A percentile compares a stretch with the other conserved stretches of the same genome.
Evolutionary conservation across 2,329 filamentous ascomycete genomes (phyloP).

Genomic region (Chalaropsis ovoidea): DNA sequence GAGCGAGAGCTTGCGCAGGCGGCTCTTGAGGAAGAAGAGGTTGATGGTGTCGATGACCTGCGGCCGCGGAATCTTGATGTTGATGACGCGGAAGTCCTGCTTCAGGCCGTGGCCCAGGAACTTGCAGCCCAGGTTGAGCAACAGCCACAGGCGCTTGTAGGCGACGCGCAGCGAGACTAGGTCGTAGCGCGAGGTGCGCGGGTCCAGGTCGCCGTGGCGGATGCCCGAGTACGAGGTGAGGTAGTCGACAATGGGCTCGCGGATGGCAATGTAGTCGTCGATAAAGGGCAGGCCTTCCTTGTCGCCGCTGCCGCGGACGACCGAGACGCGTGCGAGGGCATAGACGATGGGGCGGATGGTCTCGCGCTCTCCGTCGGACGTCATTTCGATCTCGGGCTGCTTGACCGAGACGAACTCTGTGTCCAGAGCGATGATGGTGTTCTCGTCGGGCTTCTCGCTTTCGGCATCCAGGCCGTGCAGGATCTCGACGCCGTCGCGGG

Average conservation of each 20-base stretch:
- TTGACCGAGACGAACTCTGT: constrained; percentile 93
- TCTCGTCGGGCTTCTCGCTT: constrained; percentile 56
- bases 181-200: constrained; percentile 65
- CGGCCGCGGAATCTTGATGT: constrained; percentile 82
- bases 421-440: constrained; percentile 77
- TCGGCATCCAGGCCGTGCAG: constrained; percentile 49
- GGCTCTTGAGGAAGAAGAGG: constrained; percentile 71
- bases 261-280: constrained; percentile 90
- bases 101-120: constrained; percentile 91
- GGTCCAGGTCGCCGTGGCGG: constrained; percentile 71
- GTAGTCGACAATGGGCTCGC: constrained; percentile 88
- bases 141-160: constrained; percentile 96
- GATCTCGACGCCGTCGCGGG: constrained; percentile 36
- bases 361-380: constrained; percentile 82
- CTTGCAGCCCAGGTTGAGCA: constrained; percentile 85
- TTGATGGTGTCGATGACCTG: constrained; percentile 94
- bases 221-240: constrained; percentile 92
- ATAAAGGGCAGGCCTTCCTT: constrained; percentile 81
- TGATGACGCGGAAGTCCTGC: constrained; percentile 95
- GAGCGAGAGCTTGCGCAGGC: constrained; percentile 77
- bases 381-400: constrained; percentile 90
- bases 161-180: constrained; percentile 80
- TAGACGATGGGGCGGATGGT: constrained; percentile 86
- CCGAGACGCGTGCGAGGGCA: constrained; percentile 84
- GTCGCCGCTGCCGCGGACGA: constrained; percentile 68